A percentile compares a stretch with the other conserved stretches of the same genome.
These are phyloP conservation scores for Bauhinia variegata DNA, from an alignment of 306 rosid species.

Conservation along the genomic window DNA sequence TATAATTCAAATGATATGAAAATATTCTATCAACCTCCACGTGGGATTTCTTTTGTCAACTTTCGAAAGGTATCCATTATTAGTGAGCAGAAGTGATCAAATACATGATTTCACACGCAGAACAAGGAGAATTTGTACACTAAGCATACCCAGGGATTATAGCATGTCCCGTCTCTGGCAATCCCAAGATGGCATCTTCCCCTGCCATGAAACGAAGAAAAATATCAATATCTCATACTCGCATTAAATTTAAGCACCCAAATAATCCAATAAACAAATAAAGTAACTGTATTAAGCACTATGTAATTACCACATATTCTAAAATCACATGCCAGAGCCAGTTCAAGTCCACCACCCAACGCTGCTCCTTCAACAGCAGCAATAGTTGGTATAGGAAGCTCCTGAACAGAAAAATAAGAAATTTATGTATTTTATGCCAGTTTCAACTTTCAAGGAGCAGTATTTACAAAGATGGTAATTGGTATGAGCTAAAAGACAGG, in stretches of 20 bases:
- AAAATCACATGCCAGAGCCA: conserved; percentile 93
- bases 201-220: conserved; percentile 52
- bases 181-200: conserved; percentile 70
- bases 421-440: not conserved
- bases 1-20: too few species aligned
- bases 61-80: not conserved
- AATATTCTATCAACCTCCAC: too few species aligned
- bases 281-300: conserved; percentile 3
- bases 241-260: not conserved
- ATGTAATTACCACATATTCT: conserved; percentile 82
- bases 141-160: conserved; percentile 85
- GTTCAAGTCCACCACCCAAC: conserved; percentile 95
- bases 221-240: conserved; percentile 24
- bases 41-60: too few species aligned
- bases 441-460: too few species aligned
- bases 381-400: conserved; percentile 70
- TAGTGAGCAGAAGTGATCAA: conserved; percentile 10
- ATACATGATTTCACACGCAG: not conserved
- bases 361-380: conserved; percentile 95
- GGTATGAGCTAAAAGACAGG: too few species aligned
- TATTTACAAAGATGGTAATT: too few species aligned
- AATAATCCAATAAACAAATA: not conserved
- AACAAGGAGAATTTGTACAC: conserved; percentile 25
- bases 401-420: conserved; percentile 47
- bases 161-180: conserved; percentile 99